Base-by-base conservation (phyloP, 1,139 yeast species). In the Candida mesenterica region DNA sequence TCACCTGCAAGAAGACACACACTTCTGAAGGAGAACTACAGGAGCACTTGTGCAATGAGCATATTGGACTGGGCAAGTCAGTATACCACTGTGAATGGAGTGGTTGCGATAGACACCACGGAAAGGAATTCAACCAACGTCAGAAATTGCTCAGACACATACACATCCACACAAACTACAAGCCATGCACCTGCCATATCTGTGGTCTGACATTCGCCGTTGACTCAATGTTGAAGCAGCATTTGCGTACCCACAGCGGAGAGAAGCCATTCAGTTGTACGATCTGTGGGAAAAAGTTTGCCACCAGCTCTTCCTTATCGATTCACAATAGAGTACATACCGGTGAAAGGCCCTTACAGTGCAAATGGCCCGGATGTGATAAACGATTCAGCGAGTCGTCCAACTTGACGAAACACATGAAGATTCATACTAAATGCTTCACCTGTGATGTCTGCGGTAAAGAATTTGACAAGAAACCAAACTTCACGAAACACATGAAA, bases 341-440 rank as follows among this genome's bases (percentile, higher is more conserved):
- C 3, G 81, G 81, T 4, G 76, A 85, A 43, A 87, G 86, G 56
- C 97, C 97, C 1, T 68, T 89, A 45, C 65, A 60, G 29, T 92
- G 98, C 59, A 82, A 80, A 45, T 75, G 77, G 63, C 84, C 84
- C 0, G 85, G 88, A 0, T 92, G 98, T 57, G 82, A 78, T 16
- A 88, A 87, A 57, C 64, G 88, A 36, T 92, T 92, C 53, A 82
- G 94, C 41, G 97, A 92, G 55, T 80, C 92, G 30, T 84, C 95
- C 12, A 90, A 92, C 54, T 66, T 90, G 48, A 82, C 88, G 16
- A 92, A 92, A 52, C 98, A 92, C 57, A 76, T 87, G 81, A 83
- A 77, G 51, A 76, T 75, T 2, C 94, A 84, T 54, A 59, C 62
- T 28, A 70, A 79, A 42, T 55, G 59, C 24, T 76, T 57, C 52